phyloP scores from a whole-genome alignment of 352 stramenopile species.

The Phytophthora parvispora region DNA sequence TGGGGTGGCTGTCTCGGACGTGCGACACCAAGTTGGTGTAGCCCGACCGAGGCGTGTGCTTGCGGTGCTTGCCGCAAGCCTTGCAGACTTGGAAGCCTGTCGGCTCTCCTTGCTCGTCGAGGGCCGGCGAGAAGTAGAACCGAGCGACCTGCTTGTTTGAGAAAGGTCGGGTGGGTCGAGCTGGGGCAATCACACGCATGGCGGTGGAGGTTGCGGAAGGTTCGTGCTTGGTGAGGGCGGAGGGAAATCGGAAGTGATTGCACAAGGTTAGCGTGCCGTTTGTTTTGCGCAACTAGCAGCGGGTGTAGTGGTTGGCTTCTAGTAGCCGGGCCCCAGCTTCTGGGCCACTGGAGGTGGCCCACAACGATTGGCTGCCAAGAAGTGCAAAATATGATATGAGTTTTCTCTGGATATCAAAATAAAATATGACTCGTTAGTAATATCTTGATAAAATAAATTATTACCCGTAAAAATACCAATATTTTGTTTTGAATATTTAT shows the following conservation, averaged over 20 bases:
- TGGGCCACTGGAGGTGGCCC: no score
- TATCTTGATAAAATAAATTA: neutral
- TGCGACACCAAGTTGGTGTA: slow-evolving; percentile 9
- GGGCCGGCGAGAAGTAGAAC: neutral
- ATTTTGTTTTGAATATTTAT: neutral
- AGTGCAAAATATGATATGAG: neutral
- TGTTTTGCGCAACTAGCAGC: no score
- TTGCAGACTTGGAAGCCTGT: no score
- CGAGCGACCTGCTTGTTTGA: neutral
- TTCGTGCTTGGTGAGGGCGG: no score
- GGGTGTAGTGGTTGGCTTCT: no score
- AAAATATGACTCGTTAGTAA: neutral
- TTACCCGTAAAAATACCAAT: neutral
- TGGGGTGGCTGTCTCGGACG: neutral
- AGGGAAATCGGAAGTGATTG: no score
- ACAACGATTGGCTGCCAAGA: no score
- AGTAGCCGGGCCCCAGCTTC: no score
- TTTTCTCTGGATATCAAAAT: neutral
- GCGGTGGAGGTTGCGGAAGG: no score
- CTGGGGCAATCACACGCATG: no score
- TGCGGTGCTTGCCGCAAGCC: no score
- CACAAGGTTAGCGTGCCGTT: no score
- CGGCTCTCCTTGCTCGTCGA: neutral
- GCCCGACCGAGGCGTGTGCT: slow-evolving; percentile 6
- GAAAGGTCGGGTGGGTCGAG: neutral